Evolutionary conservation across 2,329 filamentous ascomycete species (phyloP), one percentile per base, ranked within the genome.

Genomic region (Trichoderma sp.): DNA sequence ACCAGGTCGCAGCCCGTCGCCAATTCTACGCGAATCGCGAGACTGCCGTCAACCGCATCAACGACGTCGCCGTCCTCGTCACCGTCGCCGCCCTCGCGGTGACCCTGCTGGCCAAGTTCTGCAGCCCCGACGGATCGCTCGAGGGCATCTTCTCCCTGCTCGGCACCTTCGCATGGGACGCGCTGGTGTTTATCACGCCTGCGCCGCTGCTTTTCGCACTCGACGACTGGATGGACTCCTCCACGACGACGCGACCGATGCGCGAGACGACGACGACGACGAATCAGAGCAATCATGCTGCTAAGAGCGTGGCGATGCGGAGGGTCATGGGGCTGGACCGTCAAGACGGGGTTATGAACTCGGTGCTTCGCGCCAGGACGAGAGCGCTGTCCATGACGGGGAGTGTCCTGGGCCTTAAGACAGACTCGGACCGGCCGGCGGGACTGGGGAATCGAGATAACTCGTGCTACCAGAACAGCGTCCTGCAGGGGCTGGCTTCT

Each of bases 381-480:
- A 83, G 83, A 63, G 82, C 84, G 21, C 74, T 88, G 45, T 83
- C 81, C 14, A 74, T 89, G 54, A 84, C 84, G 1, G 80, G 77
- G 47, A 78, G 73, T 62, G 74, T 78, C 43, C 71, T 80, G 61
- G 73, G 75, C 28, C 68, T 78, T 26, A 82, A 80, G 68, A 69
- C 71, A 26, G 75, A 75, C 26, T 72, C 77, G 26, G 79, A 82
- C 51, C 76, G 77, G 39, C 90, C 82, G 57, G 83, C 81, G 1
- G 95, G 95, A 0, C 79, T 98, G 61, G 92, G 92, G 10, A 99
- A 99, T 75, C 89, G 88, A 79, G 92, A 96, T 79, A 97, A 97
- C 75, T 97, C 93, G 1, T 98, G 95, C 80, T 99, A 96, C 76
- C 95, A 98, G 77, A 99, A 99, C 77, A 97, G 93, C 74, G 89